Conservation (phyloP, 768 basidiomycete genomes). For the Polyporus arcularius region DNA sequence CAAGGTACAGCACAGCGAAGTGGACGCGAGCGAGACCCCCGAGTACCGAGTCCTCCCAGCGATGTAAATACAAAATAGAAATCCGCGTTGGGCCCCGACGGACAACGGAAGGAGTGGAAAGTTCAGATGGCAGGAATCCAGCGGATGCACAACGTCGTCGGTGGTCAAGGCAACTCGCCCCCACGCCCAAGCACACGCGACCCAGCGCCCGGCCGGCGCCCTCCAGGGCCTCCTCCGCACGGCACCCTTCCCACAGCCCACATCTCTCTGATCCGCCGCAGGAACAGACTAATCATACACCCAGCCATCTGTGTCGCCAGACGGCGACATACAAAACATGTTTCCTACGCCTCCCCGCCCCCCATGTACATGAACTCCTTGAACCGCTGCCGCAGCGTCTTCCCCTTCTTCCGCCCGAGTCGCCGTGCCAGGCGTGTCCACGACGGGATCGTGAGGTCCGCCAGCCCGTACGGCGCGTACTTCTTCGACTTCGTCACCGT, state of each 20-base stretch:
- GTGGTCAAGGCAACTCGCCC: constrained; percentile 55
- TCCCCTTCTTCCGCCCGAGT: constrained; percentile 53
- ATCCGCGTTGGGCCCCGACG: constrained; percentile 3
- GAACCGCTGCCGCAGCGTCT: constrained; percentile 64
- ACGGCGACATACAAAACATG: background rate
- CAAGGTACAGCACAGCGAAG: constrained; percentile 1
- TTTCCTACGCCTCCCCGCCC: constrained; percentile 18
- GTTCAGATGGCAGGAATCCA: constrained; percentile 25
- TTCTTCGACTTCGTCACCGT: constrained; percentile 46
- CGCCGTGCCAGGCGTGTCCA: constrained; percentile 70
- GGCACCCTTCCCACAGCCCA: background rate
- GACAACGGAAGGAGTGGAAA: constrained; percentile 18
- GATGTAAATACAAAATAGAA: constrained; percentile 17
- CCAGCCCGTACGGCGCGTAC: constrained; percentile 71
- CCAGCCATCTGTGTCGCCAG: background rate
- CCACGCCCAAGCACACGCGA: background rate
- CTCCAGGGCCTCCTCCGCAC: constrained; percentile 4
- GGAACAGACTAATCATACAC: constrained; percentile 13
- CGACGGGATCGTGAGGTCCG: constrained; percentile 75
- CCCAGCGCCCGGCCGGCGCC: constrained; percentile 2
- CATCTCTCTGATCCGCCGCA: constrained; percentile 15
- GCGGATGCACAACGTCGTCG: constrained; percentile 34
- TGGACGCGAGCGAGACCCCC: background rate
- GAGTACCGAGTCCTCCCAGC: constrained; percentile 14
- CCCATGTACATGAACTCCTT: constrained; percentile 75